Base-by-base conservation (phyloP, 129 eudicot species). In the Gnaphalium uliginosum region DNA sequence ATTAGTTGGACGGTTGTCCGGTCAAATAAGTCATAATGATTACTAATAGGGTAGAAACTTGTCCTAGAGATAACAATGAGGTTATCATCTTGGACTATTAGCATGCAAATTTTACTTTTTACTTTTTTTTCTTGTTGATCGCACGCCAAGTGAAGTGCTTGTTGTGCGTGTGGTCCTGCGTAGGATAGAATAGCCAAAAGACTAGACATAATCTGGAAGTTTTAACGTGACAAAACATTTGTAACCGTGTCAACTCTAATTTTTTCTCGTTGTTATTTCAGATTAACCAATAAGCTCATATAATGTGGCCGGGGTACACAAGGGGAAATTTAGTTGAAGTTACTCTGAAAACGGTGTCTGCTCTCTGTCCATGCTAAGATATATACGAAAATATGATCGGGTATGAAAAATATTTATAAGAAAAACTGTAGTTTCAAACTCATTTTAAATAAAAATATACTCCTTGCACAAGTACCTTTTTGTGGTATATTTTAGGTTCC, bases 1-100 rank as follows among this genome's bases (percentile, higher is more conserved):
- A 79, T 79, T 56, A 59, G 74, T 57, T 79, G 83, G 79, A 66
- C 79, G 83, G 83, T 79, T 58, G 41, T 27, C 63, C 4, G n/a
- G 74, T 79, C 83, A 79, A 79, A 70, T 73, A 25, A 57, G 54
- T 73, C 64, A 79, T 66, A 48, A 56, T 66, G 79, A 79, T 72
- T 2, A 9, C 13, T 41, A 6, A 6, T 35, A 8, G 41, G 83
- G 69, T 79, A 54, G 69, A 66, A 79, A 19, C 8, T 37, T 64
- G 17, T 50, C 24, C 64, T 33, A 71, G 35, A 50, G 77, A 53
- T 71, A 60, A 53, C 54, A 57, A 18, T 15, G 57, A n/a, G 62
- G 7, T 67, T 78, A 30, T 70, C 57, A 19, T 53, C 3, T 56
- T 79, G 74, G 61, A 64, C 53, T 71, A 54, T 78, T 24, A 71